These are phyloP conservation scores for Coemansia sp. DNA, from an alignment of 371 early-diverging fungal species.

Conservation along the genomic window DNA sequence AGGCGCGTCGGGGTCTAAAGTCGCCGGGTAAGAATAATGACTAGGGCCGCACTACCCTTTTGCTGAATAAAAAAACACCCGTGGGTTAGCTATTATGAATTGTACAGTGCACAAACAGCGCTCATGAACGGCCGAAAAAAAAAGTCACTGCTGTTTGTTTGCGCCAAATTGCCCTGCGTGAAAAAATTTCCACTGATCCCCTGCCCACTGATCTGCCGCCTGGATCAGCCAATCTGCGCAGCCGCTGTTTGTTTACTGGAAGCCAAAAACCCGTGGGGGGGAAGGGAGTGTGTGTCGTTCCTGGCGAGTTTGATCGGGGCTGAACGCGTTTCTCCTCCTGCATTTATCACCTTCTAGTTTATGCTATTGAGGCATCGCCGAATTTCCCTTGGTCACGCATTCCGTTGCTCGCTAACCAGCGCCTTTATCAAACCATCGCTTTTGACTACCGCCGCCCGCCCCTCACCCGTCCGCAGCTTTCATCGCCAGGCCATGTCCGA, in stretches of 20 bases:
- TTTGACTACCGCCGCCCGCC: not conserved
- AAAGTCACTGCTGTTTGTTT: not conserved
- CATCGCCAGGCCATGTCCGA: slow-evolving; percentile 33
- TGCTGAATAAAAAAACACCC: not conserved
- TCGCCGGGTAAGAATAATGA: too few species aligned
- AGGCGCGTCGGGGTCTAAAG: too few species aligned
- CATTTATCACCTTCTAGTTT: slow-evolving; percentile 1
- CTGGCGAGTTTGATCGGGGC: not conserved
- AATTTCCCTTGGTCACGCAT: not conserved
- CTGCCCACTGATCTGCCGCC: not conserved
- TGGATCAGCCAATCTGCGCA: not conserved
- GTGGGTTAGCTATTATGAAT: not conserved
- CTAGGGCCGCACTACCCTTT: too few species aligned
- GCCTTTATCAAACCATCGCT: slow-evolving; percentile 1
- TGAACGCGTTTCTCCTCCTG: not conserved
- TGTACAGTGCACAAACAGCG: not conserved
- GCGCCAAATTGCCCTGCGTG: not conserved
- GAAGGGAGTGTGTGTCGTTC: not conserved
- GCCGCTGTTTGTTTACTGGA: not conserved
- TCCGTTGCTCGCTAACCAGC: not conserved
- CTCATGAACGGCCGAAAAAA: not conserved
- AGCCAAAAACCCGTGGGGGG: not conserved
- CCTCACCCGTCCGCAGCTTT: not conserved
- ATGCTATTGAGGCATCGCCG: not conserved
- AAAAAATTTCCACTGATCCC: not conserved